A percentile compares a stretch with the other conserved stretches of the same genome.
Evolutionary conservation across 345 rosid genomes (phyloP).

Genomic region (Eucalyptus sp.): DNA sequence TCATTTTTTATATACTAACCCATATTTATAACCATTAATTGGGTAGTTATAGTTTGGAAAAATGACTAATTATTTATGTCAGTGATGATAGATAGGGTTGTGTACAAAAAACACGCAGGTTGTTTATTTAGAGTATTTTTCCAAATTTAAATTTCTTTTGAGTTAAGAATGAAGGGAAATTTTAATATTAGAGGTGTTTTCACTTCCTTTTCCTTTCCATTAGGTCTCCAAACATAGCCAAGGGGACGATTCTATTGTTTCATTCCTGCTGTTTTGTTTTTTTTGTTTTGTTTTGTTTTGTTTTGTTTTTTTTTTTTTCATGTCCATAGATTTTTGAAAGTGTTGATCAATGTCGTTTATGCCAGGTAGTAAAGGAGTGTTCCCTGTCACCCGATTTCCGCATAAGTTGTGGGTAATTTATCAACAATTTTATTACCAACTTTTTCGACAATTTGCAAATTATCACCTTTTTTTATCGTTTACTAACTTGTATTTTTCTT

Average conservation of each 20-base stretch:
- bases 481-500: too few species aligned
- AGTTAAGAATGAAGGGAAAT: not conserved
- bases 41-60: not conserved
- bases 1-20: not conserved
- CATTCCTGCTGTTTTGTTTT: not conserved
- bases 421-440: not conserved
- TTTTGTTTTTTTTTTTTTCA: accelerated
- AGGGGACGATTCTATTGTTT: not conserved
- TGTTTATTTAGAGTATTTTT: not conserved
- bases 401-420: not conserved
- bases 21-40: not conserved
- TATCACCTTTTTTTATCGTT: not conserved
- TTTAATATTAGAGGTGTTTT: not conserved
- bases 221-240: not conserved
- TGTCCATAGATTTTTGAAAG: not conserved
- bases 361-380: accelerated
- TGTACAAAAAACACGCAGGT: too few species aligned
- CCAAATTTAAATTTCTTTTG: not conserved
- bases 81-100: not conserved
- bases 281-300: too few species aligned
- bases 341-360: not conserved
- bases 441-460: not conserved
- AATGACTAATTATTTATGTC: not conserved
- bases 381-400: not conserved
- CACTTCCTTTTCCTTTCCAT: not conserved